Percentiles rank a stretch among this genome's conserved stretches.
Evolutionary conservation across 2,329 filamentous ascomycete species (phyloP).

Genomic region (Aspergillus phoenicis): DNA sequence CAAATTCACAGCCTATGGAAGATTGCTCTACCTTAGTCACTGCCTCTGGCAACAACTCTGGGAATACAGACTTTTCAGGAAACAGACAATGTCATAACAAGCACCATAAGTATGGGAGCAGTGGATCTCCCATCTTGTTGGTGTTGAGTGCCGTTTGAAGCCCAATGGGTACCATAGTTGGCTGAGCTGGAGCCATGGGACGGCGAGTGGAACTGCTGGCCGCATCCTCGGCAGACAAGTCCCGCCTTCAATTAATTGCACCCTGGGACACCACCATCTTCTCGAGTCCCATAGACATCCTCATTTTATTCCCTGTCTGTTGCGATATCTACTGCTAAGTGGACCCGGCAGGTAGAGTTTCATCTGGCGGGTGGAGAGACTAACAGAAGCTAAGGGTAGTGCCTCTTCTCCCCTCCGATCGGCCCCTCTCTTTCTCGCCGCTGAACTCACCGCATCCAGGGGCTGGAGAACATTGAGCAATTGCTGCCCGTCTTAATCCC

Average conservation of each 20-base stretch:
- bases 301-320: too few relatives aligned
- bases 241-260: background rate
- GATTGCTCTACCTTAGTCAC: too few relatives aligned
- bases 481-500: background rate
- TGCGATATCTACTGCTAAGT: background rate
- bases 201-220: background rate
- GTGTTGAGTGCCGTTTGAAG: too few relatives aligned
- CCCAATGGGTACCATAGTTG: background rate
- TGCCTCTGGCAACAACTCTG: too few relatives aligned
- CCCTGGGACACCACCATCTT: background rate
- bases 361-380: constrained; percentile 1
- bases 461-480: constrained; percentile 11
- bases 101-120: too few relatives aligned
- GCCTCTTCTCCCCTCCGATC: background rate
- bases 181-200: background rate
- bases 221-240: background rate
- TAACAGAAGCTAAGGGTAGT: background rate
- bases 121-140: too few relatives aligned
- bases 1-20: too few relatives aligned
- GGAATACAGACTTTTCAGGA: too few relatives aligned
- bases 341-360: background rate
- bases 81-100: too few relatives aligned
- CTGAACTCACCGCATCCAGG: constrained; percentile 1
- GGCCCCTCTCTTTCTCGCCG: background rate
- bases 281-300: background rate